A percentile compares a stretch with the other conserved stretches of the same genome.
These are phyloP conservation scores for Golubevia sp. DNA, from an alignment of 1,284 basidiomycete genomes.

Conservation along the genomic window DNA sequence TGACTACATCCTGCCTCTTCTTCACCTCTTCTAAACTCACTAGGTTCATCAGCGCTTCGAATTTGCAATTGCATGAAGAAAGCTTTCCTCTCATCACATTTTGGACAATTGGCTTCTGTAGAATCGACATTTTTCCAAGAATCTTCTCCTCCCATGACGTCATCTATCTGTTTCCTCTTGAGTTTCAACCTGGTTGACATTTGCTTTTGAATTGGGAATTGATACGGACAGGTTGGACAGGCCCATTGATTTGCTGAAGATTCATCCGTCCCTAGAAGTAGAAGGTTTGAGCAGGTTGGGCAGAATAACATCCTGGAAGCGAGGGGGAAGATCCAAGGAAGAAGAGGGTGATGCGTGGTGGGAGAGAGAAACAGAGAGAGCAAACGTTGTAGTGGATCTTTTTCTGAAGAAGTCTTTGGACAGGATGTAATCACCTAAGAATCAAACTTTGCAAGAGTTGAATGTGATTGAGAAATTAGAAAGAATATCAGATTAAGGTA, in stretches of 20 bases:
- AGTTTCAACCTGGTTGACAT: constrained; percentile 47
- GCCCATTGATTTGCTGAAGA: constrained; percentile 51
- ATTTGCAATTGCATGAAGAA: constrained; percentile 61
- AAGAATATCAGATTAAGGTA: too few relatives aligned
- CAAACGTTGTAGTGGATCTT: too few relatives aligned
- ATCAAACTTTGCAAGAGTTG: too few relatives aligned
- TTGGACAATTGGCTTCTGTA: constrained; percentile 52
- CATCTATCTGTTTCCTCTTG: constrained; percentile 44
- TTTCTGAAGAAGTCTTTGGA: too few relatives aligned
- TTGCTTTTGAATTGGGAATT: constrained; percentile 56
- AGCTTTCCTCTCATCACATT: constrained; percentile 56
- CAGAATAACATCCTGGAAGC: constrained; percentile 52
- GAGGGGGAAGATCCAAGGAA: too few relatives aligned
- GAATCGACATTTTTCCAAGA: constrained; percentile 60
- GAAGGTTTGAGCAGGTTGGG: constrained; percentile 56
- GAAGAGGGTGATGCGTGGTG: too few relatives aligned
- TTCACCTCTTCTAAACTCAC: constrained; percentile 51
- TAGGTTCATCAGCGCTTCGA: constrained; percentile 56
- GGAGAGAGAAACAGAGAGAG: too few relatives aligned
- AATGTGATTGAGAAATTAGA: too few relatives aligned
- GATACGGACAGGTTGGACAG: constrained; percentile 56
- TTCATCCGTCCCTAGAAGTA: constrained; percentile 39
- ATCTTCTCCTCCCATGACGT: constrained; percentile 46
- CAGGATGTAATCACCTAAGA: too few relatives aligned
- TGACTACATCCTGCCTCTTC: too few relatives aligned